Evolutionary conservation across 1,139 yeast genomes (phyloP), one percentile per base, ranked within the genome.

Genomic region (Saccharomyces hybrid): DNA sequence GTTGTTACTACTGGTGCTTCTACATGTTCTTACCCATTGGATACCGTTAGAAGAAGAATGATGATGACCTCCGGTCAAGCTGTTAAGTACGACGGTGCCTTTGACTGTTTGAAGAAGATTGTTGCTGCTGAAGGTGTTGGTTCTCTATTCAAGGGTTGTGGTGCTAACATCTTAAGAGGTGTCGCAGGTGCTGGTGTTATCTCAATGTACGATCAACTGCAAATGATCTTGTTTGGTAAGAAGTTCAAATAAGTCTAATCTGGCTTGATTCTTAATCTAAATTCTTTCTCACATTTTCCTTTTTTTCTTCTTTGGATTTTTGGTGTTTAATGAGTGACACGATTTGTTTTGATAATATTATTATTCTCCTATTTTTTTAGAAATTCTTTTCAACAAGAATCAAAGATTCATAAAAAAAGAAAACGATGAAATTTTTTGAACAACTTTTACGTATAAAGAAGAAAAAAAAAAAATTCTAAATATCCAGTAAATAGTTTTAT

Each of bases 181-280:
- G 88, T 84, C 70, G 90, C 90, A 73, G 87, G 88, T 77, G 90
- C 90, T 68, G 88, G 88, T 82, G 90, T 84, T 65, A 81, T 84
- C 70, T 83, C 89, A 72, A 74, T 83, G 78, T 84, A 84, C 80
- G 88, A 84, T 75, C 86, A 83, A 76, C 76, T 84, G 76, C 88
- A 84, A 78, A 67, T 82, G 75, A 76, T 84, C 76, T 63, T 84
- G 66, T 82, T 83, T 73, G 88, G 88, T 71, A 82, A 83, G 84
- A 83, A 83, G 78, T 82, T 80, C 79, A 73, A 77, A 76, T 75
- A 73, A 71, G 31, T 57, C 29, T 46, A 26, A 48, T 47, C 16
- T 14, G 19, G 26, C 14, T 26, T 27, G 26, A 16, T 26, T 50
- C 29, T 27, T 46, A 5, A 23, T 29, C 14, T 50, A n/a, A 46